Conservation (phyloP, 148 eudicot genomes). For the Silene conica region DNA sequence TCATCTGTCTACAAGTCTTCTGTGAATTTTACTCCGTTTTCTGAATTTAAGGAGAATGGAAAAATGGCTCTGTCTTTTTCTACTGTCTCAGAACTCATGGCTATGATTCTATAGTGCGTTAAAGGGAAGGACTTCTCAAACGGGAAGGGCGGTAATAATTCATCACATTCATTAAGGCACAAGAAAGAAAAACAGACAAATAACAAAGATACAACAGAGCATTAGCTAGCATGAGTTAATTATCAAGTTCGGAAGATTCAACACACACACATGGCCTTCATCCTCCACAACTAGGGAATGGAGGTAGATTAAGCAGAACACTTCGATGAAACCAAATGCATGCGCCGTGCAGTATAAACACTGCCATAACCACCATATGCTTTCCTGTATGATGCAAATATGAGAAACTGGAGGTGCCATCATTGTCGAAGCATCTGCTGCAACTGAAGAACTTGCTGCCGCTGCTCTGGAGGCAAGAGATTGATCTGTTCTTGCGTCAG, state of each 20-base stretch:
- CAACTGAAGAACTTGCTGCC: slow-evolving; percentile 81
- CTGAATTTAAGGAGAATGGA: too few relatives aligned
- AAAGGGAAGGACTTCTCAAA: too few relatives aligned
- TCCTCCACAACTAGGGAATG: neutral
- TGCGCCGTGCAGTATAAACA: too few relatives aligned
- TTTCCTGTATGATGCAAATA: too few relatives aligned
- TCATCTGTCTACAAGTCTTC: too few relatives aligned
- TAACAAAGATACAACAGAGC: neutral
- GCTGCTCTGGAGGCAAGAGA: slow-evolving; percentile 70
- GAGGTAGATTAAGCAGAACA: neutral
- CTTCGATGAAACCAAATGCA: neutral
- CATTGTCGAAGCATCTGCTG: slow-evolving; percentile 81
- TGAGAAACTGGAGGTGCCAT: slow-evolving; percentile 6
- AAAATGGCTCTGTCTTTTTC: too few relatives aligned
- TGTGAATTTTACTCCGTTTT: too few relatives aligned
- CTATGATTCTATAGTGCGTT: too few relatives aligned
- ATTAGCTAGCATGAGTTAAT: neutral
- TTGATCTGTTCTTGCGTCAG: slow-evolving; percentile 83
- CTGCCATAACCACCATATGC: neutral
- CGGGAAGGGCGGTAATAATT: too few relatives aligned
- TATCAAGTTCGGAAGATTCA: neutral
- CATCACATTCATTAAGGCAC: neutral
- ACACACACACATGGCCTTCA: neutral
- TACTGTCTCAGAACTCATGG: too few relatives aligned
- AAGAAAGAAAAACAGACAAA: neutral